Conservation (phyloP, 1,284 basidiomycete genomes). For the Ganoderma lingzhi region DNA sequence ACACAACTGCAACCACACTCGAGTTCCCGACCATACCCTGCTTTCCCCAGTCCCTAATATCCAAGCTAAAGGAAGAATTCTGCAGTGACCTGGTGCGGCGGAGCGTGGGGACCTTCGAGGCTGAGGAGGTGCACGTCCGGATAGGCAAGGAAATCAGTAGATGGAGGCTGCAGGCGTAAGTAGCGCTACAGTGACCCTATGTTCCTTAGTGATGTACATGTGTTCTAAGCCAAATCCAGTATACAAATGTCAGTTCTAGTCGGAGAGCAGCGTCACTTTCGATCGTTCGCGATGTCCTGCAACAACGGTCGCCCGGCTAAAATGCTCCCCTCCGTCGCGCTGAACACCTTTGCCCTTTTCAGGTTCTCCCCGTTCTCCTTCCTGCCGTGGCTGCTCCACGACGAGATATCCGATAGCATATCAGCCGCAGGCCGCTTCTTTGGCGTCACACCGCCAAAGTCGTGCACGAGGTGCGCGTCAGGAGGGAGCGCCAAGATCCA, state of each 20-base stretch:
- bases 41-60: slow-evolving; percentile 59
- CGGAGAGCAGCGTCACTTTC: slow-evolving; percentile 22
- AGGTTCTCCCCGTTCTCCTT: slow-evolving; percentile 16
- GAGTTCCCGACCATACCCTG: slow-evolving; percentile 56
- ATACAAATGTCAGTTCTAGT: not conserved
- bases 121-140: slow-evolving; percentile 60
- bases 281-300: slow-evolving; percentile 60
- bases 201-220: not conserved
- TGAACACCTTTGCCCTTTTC: slow-evolving; percentile 45
- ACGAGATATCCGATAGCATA: slow-evolving; percentile 11
- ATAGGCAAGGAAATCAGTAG: slow-evolving; percentile 69
- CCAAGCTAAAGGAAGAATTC: slow-evolving; percentile 57
- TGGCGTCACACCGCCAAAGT: slow-evolving; percentile 22
- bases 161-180: slow-evolving; percentile 44
- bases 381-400: not conserved
- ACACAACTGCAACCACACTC: not conserved
- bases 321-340: slow-evolving; percentile 48
- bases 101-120: slow-evolving; percentile 58
- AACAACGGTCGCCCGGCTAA: slow-evolving; percentile 64
- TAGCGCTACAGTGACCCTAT: not conserved
- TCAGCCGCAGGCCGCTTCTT: slow-evolving; percentile 35
- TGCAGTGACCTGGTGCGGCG: slow-evolving; percentile 46
- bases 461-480: slow-evolving; percentile 63
- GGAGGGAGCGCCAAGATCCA: slow-evolving; percentile 75
- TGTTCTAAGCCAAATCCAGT: slow-evolving; percentile 4